Base-by-base conservation (phyloP, 2,329 filamentous ascomycete genomes). In the Apiospora rasikravindrae region DNA sequence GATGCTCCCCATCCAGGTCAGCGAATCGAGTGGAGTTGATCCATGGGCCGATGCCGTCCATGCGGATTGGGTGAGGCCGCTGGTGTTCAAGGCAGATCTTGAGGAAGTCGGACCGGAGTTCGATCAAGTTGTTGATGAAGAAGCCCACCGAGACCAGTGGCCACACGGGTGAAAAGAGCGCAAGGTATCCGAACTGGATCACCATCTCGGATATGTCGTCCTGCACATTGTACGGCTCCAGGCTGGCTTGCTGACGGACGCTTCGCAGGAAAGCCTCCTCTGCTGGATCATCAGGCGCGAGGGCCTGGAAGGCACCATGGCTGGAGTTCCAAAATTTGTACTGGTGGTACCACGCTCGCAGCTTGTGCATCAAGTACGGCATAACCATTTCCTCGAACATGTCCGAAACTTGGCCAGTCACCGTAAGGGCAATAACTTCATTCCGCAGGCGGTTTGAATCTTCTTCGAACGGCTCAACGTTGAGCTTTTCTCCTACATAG, bases 81-180 rank as follows among this genome's bases (percentile, higher is more conserved):
- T 91, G 91, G 83, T 92, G 92, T 78, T 94, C 92, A 33, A 91
- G 85, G 74, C 91, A 93, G 71, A 95, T 92, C 78, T 94, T 95
- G 82, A 93, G 88, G 66, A 93, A 93, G 77, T 95, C 93, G 2
- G 92, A 91, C 13, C 93, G 91, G 13, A 95, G 86, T 80, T 95
- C 93, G 71, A 95, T 84, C 91, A 92, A 93, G 82, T 94, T 92
- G 81, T 94, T 94, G 78, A 93, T 82, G 19, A 94, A 83, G 80
- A 94, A 95, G 0, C 91, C 92, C 29, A 94, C 84, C 0, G 91
- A 89, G 0, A 93, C 92, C 1, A 94, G 84, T 0, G 93, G 92
- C 93, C 93, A 95, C 42, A 94, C 90, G 0, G 93, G 90, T 0
- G 90, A 92, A 80, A 94, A 95, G 5, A 94, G 84, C 0, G 90